These are phyloP conservation scores for Alternaria conjuncta DNA, from an alignment of 2,329 filamentous ascomycete genomes.

Conservation along the genomic window DNA sequence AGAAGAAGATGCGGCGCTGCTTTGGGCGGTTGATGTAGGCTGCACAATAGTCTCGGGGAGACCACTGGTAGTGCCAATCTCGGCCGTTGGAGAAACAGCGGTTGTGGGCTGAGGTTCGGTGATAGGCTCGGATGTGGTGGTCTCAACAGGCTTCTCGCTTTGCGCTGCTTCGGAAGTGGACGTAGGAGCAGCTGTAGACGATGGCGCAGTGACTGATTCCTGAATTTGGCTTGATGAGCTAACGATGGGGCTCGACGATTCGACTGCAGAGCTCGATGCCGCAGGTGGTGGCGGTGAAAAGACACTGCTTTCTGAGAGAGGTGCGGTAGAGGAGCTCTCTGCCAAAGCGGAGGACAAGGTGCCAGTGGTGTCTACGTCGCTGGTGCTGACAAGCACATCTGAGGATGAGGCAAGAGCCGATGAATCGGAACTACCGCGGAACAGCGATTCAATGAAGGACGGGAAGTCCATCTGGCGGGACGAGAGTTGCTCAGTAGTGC, in stretches of 20 bases:
- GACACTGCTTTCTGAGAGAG: slow-evolving; percentile 1
- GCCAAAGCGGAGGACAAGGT: slow-evolving; percentile 16
- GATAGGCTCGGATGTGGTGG: not conserved
- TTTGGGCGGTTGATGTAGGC: slow-evolving; percentile 5
- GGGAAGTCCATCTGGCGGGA: slow-evolving; percentile 32
- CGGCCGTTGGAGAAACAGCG: slow-evolving; percentile 1
- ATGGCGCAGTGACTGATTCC: not conserved
- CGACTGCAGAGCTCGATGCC: not conserved
- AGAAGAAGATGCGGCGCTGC: not conserved
- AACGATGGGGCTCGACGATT: not conserved
- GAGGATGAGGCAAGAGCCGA: slow-evolving; percentile 12
- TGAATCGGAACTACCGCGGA: slow-evolving; percentile 23
- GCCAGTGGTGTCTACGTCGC: slow-evolving; percentile 16
- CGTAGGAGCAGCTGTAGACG: slow-evolving; percentile 1
- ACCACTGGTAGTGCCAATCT: slow-evolving; percentile 9
- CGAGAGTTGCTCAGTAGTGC: slow-evolving; percentile 21
- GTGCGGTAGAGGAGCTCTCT: slow-evolving; percentile 1
- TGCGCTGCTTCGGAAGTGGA: slow-evolving; percentile 8
- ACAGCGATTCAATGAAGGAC: slow-evolving; percentile 37
- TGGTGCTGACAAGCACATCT: slow-evolving; percentile 13
- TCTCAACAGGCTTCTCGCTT: slow-evolving; percentile 3
- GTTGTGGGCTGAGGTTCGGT: slow-evolving; percentile 5
- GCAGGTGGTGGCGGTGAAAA: slow-evolving; percentile 6
- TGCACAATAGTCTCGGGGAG: slow-evolving; percentile 9
- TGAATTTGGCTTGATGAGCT: not conserved